Evolutionary conservation across 1,284 basidiomycete genomes (phyloP), one percentile per base, ranked within the genome.

Genomic region (Heterobasidion irregulare): DNA sequence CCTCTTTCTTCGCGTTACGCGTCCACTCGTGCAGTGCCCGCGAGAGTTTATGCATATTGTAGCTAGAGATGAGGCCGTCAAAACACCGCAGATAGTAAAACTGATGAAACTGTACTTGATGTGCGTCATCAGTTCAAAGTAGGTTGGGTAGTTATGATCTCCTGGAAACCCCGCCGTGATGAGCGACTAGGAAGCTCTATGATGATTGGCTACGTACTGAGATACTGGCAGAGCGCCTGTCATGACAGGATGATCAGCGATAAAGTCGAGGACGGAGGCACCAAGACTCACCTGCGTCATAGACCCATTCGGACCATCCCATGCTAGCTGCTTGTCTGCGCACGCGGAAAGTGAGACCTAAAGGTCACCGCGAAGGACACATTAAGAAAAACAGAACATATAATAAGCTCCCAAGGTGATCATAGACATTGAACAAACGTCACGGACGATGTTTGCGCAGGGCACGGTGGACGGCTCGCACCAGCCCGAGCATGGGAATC

Each of bases 1-100:
- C 26, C 49, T 34, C 33, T 26, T 52, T 52, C 36, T 44, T 52
- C 38, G 18, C 51, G 32, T 44, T 9, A 41, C 38, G 41, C 18
- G 51, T 52, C 51, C 51, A 53, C 16, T 47, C 19, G 53, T 53
- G 53, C 45, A 53, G 53, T 34, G n/a, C 12, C 15, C 41, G 41
- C n/a, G 53, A n/a, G n/a, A 16, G n/a, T n/a, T 35, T 13, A 35
- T 53, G 53, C 15, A 53, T 44, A 6, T 10, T 18, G 45, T 35
- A 48, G n/a, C 53, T 53, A 16, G 26, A 26, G 26, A 26, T 26
- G 26, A 26, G 26, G 26, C 26, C 26, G 26, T 26, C 26, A 26
- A 26, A 26, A 26, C 26, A 26, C 26, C 26, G 26, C 2, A 26
- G 6, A 26, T 26, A 34, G 10, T n/a, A 47, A n/a, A 33, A 38